Conservation (phyloP, 2,329 filamentous ascomycete species). For the Trichoderma atroviride region DNA sequence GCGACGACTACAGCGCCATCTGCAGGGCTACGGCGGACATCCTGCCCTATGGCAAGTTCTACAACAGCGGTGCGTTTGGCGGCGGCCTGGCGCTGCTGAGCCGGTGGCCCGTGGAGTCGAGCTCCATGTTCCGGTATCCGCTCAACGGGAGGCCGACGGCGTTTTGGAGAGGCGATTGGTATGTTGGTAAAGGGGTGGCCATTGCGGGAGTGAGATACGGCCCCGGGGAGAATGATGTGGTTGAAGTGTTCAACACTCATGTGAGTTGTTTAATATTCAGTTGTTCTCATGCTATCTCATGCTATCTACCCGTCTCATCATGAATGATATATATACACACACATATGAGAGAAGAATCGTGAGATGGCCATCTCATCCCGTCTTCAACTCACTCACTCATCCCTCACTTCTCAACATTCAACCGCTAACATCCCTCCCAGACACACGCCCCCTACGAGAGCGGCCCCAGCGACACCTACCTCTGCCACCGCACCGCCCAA, state of each 20-base stretch:
- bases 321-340: neutral
- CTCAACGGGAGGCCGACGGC: conserved; percentile 91
- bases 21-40: conserved; percentile 71
- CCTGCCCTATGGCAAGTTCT: conserved; percentile 91
- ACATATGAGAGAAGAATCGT: neutral
- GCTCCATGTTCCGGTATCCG: conserved; percentile 82
- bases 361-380: neutral
- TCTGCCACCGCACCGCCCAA: conserved; percentile 88
- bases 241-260: conserved; percentile 94
- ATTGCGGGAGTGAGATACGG: conserved; percentile 78
- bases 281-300: neutral
- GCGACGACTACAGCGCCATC: conserved; percentile 79
- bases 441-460: conserved; percentile 85
- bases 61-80: conserved; percentile 85
- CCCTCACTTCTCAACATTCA: neutral
- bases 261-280: conserved; percentile 45
- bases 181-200: conserved; percentile 91
- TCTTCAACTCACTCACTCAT: neutral
- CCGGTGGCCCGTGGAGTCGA: conserved; percentile 89
- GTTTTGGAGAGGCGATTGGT: conserved; percentile 95
- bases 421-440: conserved; percentile 34
- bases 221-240: conserved; percentile 62
- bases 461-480: conserved; percentile 79
- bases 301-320: neutral
- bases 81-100: conserved; percentile 87